Conservation (phyloP, 2,329 filamentous ascomycete genomes). For the Camillea tinctor region DNA sequence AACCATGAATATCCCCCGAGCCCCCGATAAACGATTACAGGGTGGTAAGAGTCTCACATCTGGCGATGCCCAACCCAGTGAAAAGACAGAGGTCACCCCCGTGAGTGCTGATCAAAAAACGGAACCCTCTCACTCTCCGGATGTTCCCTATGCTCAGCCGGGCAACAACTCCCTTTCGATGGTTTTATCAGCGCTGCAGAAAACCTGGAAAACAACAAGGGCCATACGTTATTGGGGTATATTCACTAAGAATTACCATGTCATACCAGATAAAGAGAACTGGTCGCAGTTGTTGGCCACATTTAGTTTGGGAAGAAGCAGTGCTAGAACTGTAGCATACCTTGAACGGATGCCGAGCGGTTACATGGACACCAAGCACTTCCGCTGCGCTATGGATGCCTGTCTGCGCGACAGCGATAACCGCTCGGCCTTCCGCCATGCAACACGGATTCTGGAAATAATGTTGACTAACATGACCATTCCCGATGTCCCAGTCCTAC, state of each 20-base stretch:
- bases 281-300: conserved; percentile 67
- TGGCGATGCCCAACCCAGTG: not conserved
- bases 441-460: conserved; percentile 61
- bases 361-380: conserved; percentile 51
- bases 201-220: conserved; percentile 58
- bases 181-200: conserved; percentile 62
- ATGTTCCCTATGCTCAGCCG: conserved; percentile 41
- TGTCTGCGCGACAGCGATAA: conserved; percentile 79
- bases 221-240: conserved; percentile 77
- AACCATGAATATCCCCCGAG: conserved; percentile 72
- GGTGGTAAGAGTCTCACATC: conserved; percentile 1
- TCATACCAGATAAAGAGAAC: conserved; percentile 71
- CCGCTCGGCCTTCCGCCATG: conserved; percentile 62
- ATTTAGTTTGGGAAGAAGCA: conserved; percentile 65
- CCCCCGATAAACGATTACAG: conserved; percentile 34
- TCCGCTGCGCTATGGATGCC: conserved; percentile 69
- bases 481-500: conserved; percentile 52
- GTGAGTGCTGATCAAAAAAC: conserved; percentile 1
- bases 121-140: conserved; percentile 20
- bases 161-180: conserved; percentile 64
- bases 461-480: conserved; percentile 50
- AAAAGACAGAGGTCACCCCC: not conserved
- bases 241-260: conserved; percentile 58
- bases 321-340: conserved; percentile 58
- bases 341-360: conserved; percentile 53